Evolutionary conservation across 140 eudicot species (phyloP).

Genomic region (Oenanthe javanica): DNA sequence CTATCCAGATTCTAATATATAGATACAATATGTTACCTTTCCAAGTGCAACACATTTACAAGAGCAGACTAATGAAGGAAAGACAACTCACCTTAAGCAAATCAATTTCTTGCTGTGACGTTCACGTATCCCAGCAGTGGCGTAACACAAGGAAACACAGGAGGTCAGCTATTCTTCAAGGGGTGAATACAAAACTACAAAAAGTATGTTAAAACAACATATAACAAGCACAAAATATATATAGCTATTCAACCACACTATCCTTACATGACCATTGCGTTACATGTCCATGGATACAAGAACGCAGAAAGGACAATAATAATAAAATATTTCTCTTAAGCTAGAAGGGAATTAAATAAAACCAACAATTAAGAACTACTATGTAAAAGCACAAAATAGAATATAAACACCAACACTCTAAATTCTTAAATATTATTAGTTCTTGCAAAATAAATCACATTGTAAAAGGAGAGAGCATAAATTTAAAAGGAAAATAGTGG

Average conservation of each 20-base stretch:
- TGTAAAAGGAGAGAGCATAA: neutral
- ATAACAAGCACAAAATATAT: neutral
- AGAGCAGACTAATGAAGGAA: slow-evolving; percentile 3
- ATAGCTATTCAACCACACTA: neutral
- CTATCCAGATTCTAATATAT: neutral
- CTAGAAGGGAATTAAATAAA: neutral
- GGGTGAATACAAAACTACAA: neutral
- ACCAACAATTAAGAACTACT: neutral
- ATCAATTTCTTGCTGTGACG: slow-evolving; percentile 88
- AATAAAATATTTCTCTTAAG: neutral
- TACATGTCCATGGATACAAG: neutral
- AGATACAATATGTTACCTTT: neutral
- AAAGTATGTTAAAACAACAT: neutral
- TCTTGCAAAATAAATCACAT: neutral
- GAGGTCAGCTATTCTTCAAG: neutral
- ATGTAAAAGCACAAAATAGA: neutral
- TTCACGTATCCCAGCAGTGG: slow-evolving; percentile 19
- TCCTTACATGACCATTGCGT: neutral
- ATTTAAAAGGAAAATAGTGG: neutral
- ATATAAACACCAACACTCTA: neutral
- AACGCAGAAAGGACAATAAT: neutral
- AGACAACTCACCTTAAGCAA: slow-evolving; percentile 67
- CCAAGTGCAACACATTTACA: neutral
- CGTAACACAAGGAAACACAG: slow-evolving; percentile 28
- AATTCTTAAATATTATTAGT: neutral